These are phyloP conservation scores for Neurospora sp. DNA, from an alignment of 495 filamentous ascomycete species.

Conservation along the genomic window DNA sequence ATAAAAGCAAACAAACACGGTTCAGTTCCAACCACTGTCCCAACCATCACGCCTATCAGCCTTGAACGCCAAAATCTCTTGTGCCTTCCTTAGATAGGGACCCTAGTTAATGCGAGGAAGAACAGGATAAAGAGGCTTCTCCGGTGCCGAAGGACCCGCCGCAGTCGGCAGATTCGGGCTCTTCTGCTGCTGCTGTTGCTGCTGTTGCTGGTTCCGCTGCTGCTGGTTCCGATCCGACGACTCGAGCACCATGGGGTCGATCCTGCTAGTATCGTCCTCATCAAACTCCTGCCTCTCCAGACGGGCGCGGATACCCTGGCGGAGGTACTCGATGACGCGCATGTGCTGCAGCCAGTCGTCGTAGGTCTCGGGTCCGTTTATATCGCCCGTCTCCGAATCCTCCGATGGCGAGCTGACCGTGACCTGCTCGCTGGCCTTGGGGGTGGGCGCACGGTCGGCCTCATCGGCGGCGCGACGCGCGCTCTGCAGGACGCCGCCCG, in stretches of 20 bases:
- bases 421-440: constrained; percentile 34
- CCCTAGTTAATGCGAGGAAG: constrained; percentile 5
- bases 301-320: constrained; percentile 54
- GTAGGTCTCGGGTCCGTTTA: constrained; percentile 32
- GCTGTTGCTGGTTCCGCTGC: constrained; percentile 1
- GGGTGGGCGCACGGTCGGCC: constrained; percentile 37
- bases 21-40: background rate
- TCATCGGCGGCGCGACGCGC: constrained; percentile 28
- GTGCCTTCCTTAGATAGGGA: background rate
- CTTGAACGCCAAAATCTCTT: background rate
- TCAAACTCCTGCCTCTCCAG: constrained; percentile 56
- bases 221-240: background rate
- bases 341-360: constrained; percentile 79
- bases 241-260: constrained; percentile 20
- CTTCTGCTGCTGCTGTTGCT: background rate
- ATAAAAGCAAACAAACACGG: background rate
- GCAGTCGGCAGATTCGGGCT: background rate
- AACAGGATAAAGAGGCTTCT: constrained; percentile 9
- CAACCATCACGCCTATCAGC: background rate
- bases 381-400: constrained; percentile 31
- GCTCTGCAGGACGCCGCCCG: constrained; percentile 77
- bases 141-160: background rate
- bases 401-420: constrained; percentile 35
- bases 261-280: constrained; percentile 20
- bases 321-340: constrained; percentile 65